Base-by-base conservation (phyloP, 2,329 filamentous ascomycete species). In the Fusarium staphyleae region DNA sequence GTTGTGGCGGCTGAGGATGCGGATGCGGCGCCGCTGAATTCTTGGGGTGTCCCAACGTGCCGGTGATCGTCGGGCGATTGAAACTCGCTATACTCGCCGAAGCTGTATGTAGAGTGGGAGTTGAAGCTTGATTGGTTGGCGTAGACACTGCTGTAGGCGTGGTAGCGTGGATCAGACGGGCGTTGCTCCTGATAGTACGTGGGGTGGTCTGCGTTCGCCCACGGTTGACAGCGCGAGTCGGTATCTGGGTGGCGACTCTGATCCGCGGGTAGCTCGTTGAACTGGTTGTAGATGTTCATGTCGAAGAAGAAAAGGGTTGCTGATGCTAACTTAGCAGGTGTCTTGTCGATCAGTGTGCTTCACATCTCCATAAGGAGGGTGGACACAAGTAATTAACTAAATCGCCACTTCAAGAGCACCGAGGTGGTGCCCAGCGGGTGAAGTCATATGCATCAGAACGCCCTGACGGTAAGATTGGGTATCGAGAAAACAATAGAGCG, bases 341-440 rank as follows among this genome's bases (percentile, higher is more conserved):
- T 44, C 33, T 24, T 63, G 60, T 63, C 59, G 59, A 62, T 62
- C 59, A 26, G 15, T 48, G 24, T 19, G 12, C 16, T 35, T 62
- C 55, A n/a, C 55, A 55, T 63, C 60, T 60, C 59, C 59, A 63
- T 52, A 60, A 53, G 22, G 47, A 54, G 59, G 59, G 59, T 63
- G 56, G 59, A 39, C 51, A 43, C 26, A 44, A 57, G 58, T 49
- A 56, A 48, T 55, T 54, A 56, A 48, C 52, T 54, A 62, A 62
- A 62, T 48, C 58, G 43, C 48, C 48, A 43, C 24, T 28, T 42
- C 16, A 18, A 18, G 11, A 12, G 6, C 28, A 30, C 11, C 12
- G 19, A 32, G n/a, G 26, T n/a, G 16, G 19, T 47, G 24, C 32
- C 28, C 33, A 37, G 49, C 47, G 13, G 28, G 4, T n/a, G 12